phyloP scores from a whole-genome alignment of 2,329 filamentous ascomycete species.

The Botryotinia globosa region DNA sequence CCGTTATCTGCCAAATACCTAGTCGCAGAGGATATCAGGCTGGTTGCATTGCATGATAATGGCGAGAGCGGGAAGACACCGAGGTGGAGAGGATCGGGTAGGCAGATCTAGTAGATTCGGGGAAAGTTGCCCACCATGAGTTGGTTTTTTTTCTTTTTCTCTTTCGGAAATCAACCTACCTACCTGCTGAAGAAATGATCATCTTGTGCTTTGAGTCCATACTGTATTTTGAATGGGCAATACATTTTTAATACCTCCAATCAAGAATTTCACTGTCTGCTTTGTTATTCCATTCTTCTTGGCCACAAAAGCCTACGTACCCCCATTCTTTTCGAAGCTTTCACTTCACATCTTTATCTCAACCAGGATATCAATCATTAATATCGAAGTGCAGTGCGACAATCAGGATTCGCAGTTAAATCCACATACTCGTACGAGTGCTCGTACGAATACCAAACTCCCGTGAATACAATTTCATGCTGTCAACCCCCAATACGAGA shows the following conservation, averaged over 20 bases:
- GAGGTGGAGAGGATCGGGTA: neutral
- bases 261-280: neutral
- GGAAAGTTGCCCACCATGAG: neutral
- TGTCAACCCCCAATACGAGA: neutral
- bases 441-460: neutral
- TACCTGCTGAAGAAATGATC: neutral
- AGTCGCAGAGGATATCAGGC: neutral
- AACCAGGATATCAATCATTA: no score
- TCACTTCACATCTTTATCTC: neutral
- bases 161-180: neutral
- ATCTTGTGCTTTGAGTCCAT: neutral
- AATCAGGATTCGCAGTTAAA: neutral
- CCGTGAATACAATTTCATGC: neutral
- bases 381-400: neutral
- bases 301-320: no score
- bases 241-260: neutral
- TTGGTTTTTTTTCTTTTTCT: neutral
- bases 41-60: neutral
- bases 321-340: neutral
- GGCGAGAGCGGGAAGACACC: neutral
- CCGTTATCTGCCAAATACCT: constrained; percentile 4
- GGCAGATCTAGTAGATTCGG: neutral
- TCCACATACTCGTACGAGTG: neutral
- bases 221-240: neutral
- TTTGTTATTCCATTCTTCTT: neutral